Conservation (phyloP, 2,329 filamentous ascomycete genomes). For the Fusarium mexicanum region DNA sequence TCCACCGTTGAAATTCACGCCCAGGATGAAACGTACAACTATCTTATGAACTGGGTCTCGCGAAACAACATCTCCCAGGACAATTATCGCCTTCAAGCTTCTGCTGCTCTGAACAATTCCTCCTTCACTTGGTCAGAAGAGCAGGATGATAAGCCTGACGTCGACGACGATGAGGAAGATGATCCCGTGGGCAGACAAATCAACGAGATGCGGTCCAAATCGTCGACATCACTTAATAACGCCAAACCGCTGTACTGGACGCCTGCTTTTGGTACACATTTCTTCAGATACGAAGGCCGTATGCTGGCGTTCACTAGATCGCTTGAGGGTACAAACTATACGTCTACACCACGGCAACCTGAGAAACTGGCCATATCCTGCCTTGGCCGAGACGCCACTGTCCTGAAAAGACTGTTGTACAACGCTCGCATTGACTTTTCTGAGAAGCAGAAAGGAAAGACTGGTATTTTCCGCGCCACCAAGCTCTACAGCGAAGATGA, state of each 20-base stretch:
- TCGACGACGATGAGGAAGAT: neutral
- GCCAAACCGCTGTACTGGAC: conserved; percentile 7
- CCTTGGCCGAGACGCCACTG: conserved; percentile 3
- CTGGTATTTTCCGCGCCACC: conserved; percentile 6
- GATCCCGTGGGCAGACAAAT: neutral
- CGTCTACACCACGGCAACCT: neutral
- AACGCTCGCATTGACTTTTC: conserved; percentile 9
- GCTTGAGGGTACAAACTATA: neutral
- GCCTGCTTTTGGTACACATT: conserved; percentile 8
- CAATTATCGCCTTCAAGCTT: conserved; percentile 7
- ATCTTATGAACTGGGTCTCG: conserved; percentile 15
- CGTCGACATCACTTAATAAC: conserved; percentile 2
- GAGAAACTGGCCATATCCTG: conserved; percentile 16
- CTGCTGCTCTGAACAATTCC: neutral
- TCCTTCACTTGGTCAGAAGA: neutral
- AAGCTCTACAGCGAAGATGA: neutral
- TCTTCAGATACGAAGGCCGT: conserved; percentile 1
- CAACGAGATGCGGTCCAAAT: neutral
- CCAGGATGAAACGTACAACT: conserved; percentile 11
- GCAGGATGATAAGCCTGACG: neutral
- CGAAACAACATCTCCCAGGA: neutral
- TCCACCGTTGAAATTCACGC: conserved; percentile 9
- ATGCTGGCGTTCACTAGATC: conserved; percentile 5
- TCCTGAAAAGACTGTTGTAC: conserved; percentile 8
- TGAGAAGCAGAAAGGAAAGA: conserved; percentile 1